Evolutionary conservation across 805 yeast species (phyloP).

Genomic region (Starmerella floricola): DNA sequence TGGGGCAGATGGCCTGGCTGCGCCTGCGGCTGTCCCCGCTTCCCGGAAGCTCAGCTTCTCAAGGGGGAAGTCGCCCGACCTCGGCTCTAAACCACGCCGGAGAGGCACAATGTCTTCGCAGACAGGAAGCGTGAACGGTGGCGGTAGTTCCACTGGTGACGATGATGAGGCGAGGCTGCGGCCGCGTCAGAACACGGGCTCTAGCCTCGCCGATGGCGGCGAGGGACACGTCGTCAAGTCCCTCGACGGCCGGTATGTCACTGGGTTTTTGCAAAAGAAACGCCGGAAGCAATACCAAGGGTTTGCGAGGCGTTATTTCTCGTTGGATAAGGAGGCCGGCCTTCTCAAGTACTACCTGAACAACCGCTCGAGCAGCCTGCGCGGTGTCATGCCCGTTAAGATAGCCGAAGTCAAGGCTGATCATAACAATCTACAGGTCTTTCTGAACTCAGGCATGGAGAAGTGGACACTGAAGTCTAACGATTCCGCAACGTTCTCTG

Average conservation of each 20-base stretch:
- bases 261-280: slow-evolving; percentile 66
- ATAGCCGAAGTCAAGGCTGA: slow-evolving; percentile 75
- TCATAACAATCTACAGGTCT: slow-evolving; percentile 51
- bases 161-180: background rate
- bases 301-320: slow-evolving; percentile 71
- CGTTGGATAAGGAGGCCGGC: slow-evolving; percentile 70
- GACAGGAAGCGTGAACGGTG: background rate
- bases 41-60: slow-evolving; percentile 4
- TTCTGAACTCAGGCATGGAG: slow-evolving; percentile 82
- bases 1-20: no score
- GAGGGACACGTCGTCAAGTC: slow-evolving; percentile 10
- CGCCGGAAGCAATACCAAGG: slow-evolving; percentile 79
- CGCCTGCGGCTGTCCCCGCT: background rate
- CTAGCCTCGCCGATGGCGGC: slow-evolving; percentile 5
- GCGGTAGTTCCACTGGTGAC: background rate
- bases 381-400: slow-evolving; percentile 86
- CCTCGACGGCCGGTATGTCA: slow-evolving; percentile 38
- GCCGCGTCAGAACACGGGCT: slow-evolving; percentile 11
- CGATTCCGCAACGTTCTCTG: slow-evolving; percentile 50
- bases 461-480: slow-evolving; percentile 77
- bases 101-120: background rate
- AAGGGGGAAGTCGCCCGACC: background rate
- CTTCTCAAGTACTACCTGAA: slow-evolving; percentile 69
- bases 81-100: background rate
- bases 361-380: slow-evolving; percentile 53